Evolutionary conservation across 2,329 filamentous ascomycete species (phyloP).

Genomic region (Fusarium sp.): DNA sequence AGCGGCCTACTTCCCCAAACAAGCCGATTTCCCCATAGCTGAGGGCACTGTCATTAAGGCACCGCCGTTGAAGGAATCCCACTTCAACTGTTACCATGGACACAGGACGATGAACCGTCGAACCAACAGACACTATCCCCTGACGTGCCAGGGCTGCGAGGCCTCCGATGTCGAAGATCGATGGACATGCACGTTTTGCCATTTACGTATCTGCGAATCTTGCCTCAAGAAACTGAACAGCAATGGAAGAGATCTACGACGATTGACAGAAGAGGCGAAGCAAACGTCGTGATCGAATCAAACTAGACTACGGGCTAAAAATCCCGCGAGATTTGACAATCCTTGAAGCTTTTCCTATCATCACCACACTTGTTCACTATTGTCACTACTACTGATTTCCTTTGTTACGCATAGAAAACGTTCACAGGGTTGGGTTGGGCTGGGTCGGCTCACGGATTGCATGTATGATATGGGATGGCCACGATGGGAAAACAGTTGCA

Average conservation of each 20-base stretch:
- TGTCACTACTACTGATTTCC: conserved; percentile 16
- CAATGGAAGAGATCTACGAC: conserved; percentile 57
- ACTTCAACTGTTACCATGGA: conserved; percentile 59
- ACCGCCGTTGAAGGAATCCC: conserved; percentile 56
- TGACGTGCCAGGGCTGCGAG: conserved; percentile 66
- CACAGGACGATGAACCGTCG: conserved; percentile 62
- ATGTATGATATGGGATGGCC: conserved; percentile 37
- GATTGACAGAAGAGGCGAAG: conserved; percentile 50
- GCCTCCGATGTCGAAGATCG: conserved; percentile 58
- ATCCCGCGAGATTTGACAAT: not conserved
- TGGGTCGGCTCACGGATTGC: conserved; percentile 25
- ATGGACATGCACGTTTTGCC: conserved; percentile 62
- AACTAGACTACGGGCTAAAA: not conserved
- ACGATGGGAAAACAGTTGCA: conserved; percentile 5
- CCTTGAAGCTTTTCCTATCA: conserved; percentile 11
- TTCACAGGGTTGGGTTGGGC: conserved; percentile 11
- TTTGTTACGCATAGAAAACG: conserved; percentile 36
- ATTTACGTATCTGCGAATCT: conserved; percentile 62
- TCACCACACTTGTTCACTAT: not conserved
- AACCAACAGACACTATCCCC: conserved; percentile 61
- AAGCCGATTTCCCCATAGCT: conserved; percentile 42
- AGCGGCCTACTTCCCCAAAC: conserved; percentile 53
- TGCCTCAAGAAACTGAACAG: conserved; percentile 58
- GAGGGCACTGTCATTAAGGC: conserved; percentile 56
- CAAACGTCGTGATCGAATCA: conserved; percentile 2